Evolutionary conservation across 1,139 yeast species (phyloP).

Genomic region (Yamadazyma membranifaciens): DNA sequence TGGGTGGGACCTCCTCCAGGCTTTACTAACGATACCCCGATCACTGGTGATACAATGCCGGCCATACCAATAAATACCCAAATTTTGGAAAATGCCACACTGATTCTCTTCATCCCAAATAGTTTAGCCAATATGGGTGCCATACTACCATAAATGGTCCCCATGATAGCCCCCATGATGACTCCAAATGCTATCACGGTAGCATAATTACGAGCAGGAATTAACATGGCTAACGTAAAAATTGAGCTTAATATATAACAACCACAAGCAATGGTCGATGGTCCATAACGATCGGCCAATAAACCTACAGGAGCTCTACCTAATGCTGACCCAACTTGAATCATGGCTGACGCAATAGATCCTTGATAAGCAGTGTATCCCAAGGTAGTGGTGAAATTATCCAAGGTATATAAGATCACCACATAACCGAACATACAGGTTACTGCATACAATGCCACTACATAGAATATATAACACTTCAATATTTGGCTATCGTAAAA

Average conservation of each 20-base stretch:
- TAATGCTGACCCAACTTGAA: slow-evolving; percentile 37
- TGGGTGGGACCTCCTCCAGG: slow-evolving; percentile 37
- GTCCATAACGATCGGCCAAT: slow-evolving; percentile 37
- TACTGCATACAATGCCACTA: slow-evolving; percentile 29
- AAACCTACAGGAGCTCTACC: slow-evolving; percentile 44
- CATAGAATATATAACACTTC: slow-evolving; percentile 28
- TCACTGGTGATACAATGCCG: slow-evolving; percentile 53
- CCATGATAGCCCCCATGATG: slow-evolving; percentile 28
- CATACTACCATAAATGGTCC: slow-evolving; percentile 27
- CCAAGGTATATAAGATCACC: slow-evolving; percentile 42
- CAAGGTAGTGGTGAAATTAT: slow-evolving; percentile 43
- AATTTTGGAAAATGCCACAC: slow-evolving; percentile 44
- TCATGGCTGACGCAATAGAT: slow-evolving; percentile 44
- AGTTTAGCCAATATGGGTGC: slow-evolving; percentile 34
- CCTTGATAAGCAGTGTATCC: slow-evolving; percentile 43
- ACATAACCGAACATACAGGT: slow-evolving; percentile 49
- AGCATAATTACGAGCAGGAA: slow-evolving; percentile 32
- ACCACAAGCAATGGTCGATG: slow-evolving; percentile 30
- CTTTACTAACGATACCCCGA: slow-evolving; percentile 47
- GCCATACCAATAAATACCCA: slow-evolving; percentile 48
- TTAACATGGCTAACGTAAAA: slow-evolving; percentile 33
- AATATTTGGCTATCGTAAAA: slow-evolving; percentile 31
- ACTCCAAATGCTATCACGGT: slow-evolving; percentile 26
- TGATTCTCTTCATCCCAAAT: slow-evolving; percentile 49
- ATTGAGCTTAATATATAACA: slow-evolving; percentile 24